phyloP scores from a whole-genome alignment of 306 rosid species.

The Calophaca sinica region DNA sequence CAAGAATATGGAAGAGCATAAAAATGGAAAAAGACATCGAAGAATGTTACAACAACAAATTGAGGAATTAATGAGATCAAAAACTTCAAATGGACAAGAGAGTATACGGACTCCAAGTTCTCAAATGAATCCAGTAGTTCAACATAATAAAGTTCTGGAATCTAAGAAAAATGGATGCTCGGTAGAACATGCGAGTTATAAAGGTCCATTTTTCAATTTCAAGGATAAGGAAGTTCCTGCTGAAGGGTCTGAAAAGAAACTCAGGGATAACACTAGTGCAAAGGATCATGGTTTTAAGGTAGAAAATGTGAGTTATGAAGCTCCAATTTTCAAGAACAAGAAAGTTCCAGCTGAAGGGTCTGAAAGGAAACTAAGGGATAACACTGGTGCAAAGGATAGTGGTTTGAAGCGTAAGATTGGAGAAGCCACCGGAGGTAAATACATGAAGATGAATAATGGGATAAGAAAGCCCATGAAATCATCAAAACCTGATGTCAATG shows the following conservation, averaged over 20 bases:
- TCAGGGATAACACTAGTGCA: slow-evolving; percentile 1
- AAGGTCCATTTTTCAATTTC: slow-evolving; percentile 2
- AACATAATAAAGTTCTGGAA: slow-evolving; percentile 54
- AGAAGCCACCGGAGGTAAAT: slow-evolving; percentile 17
- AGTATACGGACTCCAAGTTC: slow-evolving; percentile 49
- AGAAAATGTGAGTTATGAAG: neutral
- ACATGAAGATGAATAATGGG: slow-evolving; percentile 21
- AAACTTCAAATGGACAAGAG: neutral
- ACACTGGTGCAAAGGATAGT: slow-evolving; percentile 1
- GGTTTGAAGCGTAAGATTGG: slow-evolving; percentile 4
- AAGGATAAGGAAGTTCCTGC: slow-evolving; percentile 2
- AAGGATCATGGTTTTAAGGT: slow-evolving; percentile 13
- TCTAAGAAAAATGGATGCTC: neutral
- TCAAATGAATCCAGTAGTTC: slow-evolving; percentile 54
- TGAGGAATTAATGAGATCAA: neutral
- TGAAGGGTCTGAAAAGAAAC: slow-evolving; percentile 21
- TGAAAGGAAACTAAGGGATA: slow-evolving; percentile 29
- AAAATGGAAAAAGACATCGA: neutral
- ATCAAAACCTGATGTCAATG: slow-evolving; percentile 24
- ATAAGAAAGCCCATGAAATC: slow-evolving; percentile 24
- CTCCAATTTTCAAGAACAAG: neutral
- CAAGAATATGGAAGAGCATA: neutral
- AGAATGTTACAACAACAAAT: neutral
- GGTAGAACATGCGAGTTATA: neutral
- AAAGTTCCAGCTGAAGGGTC: slow-evolving; percentile 4